phyloP scores from a whole-genome alignment of 2,329 filamentous ascomycete species.

The Exophiala aquamarina region DNA sequence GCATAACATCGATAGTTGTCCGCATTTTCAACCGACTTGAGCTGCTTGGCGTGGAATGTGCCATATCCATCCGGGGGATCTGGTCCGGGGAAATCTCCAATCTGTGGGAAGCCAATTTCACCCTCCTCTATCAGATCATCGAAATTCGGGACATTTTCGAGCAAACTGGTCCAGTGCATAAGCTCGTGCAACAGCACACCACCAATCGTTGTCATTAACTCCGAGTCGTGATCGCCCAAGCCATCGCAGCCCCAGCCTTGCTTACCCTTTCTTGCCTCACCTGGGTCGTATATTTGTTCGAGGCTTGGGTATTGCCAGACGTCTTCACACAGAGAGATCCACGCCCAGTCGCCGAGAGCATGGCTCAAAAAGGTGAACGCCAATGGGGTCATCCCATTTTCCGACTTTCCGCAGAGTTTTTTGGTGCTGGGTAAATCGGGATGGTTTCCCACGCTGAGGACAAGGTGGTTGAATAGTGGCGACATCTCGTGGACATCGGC shows the following conservation, averaged over 20 bases:
- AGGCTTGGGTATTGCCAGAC: neutral
- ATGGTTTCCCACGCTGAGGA: neutral
- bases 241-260: slow-evolving; percentile 5
- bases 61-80: slow-evolving; percentile 2
- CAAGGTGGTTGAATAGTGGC: neutral
- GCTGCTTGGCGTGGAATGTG: neutral
- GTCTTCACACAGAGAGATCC: neutral
- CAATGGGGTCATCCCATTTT: neutral
- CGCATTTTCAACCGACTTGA: neutral
- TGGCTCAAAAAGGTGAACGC: neutral
- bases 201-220: slow-evolving; percentile 2
- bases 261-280: neutral
- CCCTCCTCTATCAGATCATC: neutral
- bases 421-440: neutral
- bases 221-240: slow-evolving; percentile 2
- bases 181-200: slow-evolving; percentile 8
- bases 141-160: neutral
- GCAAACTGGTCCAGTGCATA: slow-evolving; percentile 2
- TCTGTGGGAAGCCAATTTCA: neutral
- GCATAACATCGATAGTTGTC: neutral
- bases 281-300: neutral
- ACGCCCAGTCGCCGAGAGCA: neutral
- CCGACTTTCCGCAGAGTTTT: neutral
- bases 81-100: neutral
- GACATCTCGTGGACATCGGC: neutral